Conservation (phyloP, 495 filamentous ascomycete genomes). For the Aspergillus panamensis region DNA sequence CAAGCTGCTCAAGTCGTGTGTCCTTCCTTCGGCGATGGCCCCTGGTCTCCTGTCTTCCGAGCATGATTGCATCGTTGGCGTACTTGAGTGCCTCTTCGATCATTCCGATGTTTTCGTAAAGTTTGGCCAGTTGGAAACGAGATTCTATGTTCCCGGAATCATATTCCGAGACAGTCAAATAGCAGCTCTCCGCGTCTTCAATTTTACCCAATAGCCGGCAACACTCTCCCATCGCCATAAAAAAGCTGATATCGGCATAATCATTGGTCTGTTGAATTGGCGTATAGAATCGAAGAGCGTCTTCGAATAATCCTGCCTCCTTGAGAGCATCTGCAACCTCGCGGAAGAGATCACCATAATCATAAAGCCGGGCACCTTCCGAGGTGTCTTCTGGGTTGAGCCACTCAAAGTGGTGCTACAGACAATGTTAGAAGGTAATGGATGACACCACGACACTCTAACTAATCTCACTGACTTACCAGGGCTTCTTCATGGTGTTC, state of each 20-base stretch:
- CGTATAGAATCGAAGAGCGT: slow-evolving; percentile 72
- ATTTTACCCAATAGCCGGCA: slow-evolving; percentile 59
- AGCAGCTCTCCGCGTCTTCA: slow-evolving; percentile 70
- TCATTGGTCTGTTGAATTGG: slow-evolving; percentile 58
- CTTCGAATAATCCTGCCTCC: slow-evolving; percentile 49
- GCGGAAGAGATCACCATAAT: slow-evolving; percentile 73
- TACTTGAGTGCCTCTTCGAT: slow-evolving; percentile 69
- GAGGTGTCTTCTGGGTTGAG: slow-evolving; percentile 56
- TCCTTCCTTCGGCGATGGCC: slow-evolving; percentile 36
- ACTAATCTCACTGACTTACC: slow-evolving; percentile 43
- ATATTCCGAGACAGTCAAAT: slow-evolving; percentile 63
- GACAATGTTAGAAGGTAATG: slow-evolving; percentile 2
- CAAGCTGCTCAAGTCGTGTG: slow-evolving; percentile 42
- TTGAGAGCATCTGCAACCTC: slow-evolving; percentile 68
- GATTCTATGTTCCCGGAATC: slow-evolving; percentile 67
- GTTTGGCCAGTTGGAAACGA: slow-evolving; percentile 69
- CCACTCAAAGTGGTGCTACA: slow-evolving; percentile 54
- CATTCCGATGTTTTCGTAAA: slow-evolving; percentile 70
- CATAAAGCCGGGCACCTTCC: slow-evolving; percentile 48
- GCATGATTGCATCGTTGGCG: slow-evolving; percentile 65
- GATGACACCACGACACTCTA: neutral
- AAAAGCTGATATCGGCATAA: slow-evolving; percentile 56
- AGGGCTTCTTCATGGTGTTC: slow-evolving; percentile 68
- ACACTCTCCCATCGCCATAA: slow-evolving; percentile 71
- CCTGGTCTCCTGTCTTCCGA: slow-evolving; percentile 47